Evolutionary conservation across 805 yeast genomes (phyloP).

Genomic region (Kazachstania taianensis): DNA sequence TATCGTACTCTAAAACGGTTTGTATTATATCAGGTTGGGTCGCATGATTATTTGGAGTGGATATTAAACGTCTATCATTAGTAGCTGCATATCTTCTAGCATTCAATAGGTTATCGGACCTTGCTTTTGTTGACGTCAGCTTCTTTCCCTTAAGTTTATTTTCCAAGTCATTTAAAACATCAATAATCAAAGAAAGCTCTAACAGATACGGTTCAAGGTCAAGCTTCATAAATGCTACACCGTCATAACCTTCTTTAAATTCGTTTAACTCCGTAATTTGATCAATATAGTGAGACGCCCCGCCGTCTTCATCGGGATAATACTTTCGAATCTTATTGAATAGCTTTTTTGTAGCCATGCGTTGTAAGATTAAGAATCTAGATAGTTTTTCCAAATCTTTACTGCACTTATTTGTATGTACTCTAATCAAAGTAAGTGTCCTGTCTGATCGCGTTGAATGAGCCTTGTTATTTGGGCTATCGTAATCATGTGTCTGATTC

Average conservation of each 20-base stretch:
- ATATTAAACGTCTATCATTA: not conserved
- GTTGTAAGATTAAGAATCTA: slow-evolving; percentile 48
- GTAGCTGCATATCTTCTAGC: not conserved
- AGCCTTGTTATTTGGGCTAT: not conserved
- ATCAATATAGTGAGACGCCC: slow-evolving; percentile 11
- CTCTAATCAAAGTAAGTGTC: slow-evolving; percentile 10
- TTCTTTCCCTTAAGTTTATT: not conserved
- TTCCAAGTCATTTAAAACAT: slow-evolving; percentile 26
- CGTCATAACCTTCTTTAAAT: slow-evolving; percentile 28
- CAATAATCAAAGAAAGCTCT: slow-evolving; percentile 37
- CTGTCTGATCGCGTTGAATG: slow-evolving; percentile 3
- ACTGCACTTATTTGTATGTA: slow-evolving; percentile 18
- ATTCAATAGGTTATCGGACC: not conserved
- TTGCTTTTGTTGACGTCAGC: not conserved
- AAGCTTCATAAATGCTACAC: slow-evolving; percentile 38
- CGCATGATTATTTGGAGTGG: not conserved
- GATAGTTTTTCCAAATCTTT: slow-evolving; percentile 41
- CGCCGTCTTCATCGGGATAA: slow-evolving; percentile 12
- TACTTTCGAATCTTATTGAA: slow-evolving; percentile 39
- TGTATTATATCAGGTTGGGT: slow-evolving; percentile 3
- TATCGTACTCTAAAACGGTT: slow-evolving; percentile 29
- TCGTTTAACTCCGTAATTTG: slow-evolving; percentile 11
- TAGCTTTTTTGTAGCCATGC: slow-evolving; percentile 50
- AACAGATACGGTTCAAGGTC: slow-evolving; percentile 41
- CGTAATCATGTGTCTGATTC: not conserved